phyloP scores from a whole-genome alignment of 2,329 filamentous ascomycete genomes.

The Rhynchosporium secalis region DNA sequence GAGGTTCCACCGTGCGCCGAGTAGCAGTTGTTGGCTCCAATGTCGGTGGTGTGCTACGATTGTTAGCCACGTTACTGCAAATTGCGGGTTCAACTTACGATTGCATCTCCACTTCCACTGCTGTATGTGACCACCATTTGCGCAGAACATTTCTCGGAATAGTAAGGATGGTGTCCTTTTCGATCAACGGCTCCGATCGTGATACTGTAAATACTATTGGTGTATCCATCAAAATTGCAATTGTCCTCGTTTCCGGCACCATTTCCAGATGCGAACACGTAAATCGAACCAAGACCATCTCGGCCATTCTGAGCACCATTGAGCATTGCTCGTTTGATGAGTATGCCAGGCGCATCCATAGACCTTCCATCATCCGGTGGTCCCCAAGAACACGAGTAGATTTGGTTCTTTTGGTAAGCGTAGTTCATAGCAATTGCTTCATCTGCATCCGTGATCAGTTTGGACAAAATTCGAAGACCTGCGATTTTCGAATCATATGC shows the following conservation, averaged over 20 bases:
- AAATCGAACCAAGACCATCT: slow-evolving; percentile 81
- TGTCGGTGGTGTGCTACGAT: slow-evolving; percentile 82
- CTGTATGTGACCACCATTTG: slow-evolving; percentile 96
- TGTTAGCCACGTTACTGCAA: slow-evolving; percentile 27
- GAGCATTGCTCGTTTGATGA: slow-evolving; percentile 88
- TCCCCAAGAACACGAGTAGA: slow-evolving; percentile 99
- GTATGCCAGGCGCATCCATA: slow-evolving; percentile 89
- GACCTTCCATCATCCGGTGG: slow-evolving; percentile 89
- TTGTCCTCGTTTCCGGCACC: slow-evolving; percentile 86
- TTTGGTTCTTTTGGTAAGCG: slow-evolving; percentile 85
- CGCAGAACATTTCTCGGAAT: slow-evolving; percentile 94
- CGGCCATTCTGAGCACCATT: slow-evolving; percentile 90
- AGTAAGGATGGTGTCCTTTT: slow-evolving; percentile 86
- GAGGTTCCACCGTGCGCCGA: slow-evolving; percentile 89
- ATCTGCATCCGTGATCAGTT: slow-evolving; percentile 86
- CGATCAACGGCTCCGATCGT: slow-evolving; percentile 92
- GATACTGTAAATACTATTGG: slow-evolving; percentile 98
- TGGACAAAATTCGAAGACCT: slow-evolving; percentile 89
- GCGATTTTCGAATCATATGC: slow-evolving; percentile 90
- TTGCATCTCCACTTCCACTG: slow-evolving; percentile 83
- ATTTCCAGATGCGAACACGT: slow-evolving; percentile 95
- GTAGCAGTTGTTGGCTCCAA: slow-evolving; percentile 79
- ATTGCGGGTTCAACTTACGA: slow-evolving; percentile 50
- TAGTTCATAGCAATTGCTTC: slow-evolving; percentile 93
- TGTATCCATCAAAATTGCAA: slow-evolving; percentile 99